Evolutionary conservation across 176 grass and related monocot genomes (phyloP), one percentile per base, ranked within the genome.

Genomic region (Metroxylon sagu): DNA sequence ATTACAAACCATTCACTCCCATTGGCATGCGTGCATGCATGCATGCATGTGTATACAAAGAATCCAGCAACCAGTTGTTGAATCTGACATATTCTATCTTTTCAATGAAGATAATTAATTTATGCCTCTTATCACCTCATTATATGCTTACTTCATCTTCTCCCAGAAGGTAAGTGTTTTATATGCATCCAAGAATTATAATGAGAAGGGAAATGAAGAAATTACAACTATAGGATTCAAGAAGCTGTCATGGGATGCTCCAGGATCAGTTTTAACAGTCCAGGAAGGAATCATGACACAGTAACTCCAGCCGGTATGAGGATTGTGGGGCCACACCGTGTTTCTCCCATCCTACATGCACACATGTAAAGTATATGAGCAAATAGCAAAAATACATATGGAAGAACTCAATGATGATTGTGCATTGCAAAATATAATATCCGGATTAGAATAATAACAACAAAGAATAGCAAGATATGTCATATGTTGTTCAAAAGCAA

Each of bases 231-330:
- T 71, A 70, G 94, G 89, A 80, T 98, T 93, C 79, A 92, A 73
- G 73, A 97, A 89, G 76, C 71, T 83, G 48, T 88, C 87, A 54
- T 89, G 52, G 2, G 94, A 68, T 48, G 56, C 81, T 77, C 76
- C 79, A 70, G 82, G 67, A 76, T 98, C 88, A 25, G 78, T 71
- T 78, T 89, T 70, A 49, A 86, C 68, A 16, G 67, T 92, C 94
- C 94, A 98, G 73, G 94, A 98, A 70, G 94, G 94, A 49, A 98
- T 66, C 25, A 75, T 88, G 60, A 98, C 88, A 79, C 94, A 98
- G 77, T 85, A 98, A 79, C 94, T 98, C 84, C 85, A 98, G 18
- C 94, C 94, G 12, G 88, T 98, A 74, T 81, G 94, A 69, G 82
- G 82, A 66, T 98, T 89, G 76, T 98, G 94, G 65, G 94, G 94